A percentile compares a stretch with the other conserved stretches of the same genome.
Evolutionary conservation across 768 basidiomycete genomes (phyloP).

Genomic region (Boletus pseudopeckii): DNA sequence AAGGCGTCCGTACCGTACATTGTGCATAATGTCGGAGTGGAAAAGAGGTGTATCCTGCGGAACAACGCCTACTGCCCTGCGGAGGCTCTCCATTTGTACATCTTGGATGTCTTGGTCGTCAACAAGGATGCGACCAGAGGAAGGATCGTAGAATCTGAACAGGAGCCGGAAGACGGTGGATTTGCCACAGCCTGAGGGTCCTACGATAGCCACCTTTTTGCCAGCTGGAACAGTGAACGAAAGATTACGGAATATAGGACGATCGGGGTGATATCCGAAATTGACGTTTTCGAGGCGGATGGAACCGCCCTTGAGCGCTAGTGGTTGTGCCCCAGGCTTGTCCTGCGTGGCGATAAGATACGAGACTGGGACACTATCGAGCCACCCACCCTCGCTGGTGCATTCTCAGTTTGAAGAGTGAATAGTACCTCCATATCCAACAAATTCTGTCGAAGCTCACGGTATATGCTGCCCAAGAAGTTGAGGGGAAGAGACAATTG

Average conservation of each 20-base stretch:
- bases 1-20: constrained; percentile 88
- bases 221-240: constrained; percentile 93
- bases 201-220: constrained; percentile 95
- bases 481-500: constrained; percentile 95
- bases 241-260: constrained; percentile 86
- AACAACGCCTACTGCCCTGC: constrained; percentile 83
- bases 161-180: constrained; percentile 93
- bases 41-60: constrained; percentile 98
- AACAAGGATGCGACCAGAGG: constrained; percentile 73
- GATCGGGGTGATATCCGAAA: constrained; percentile 88
- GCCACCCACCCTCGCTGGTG: constrained; percentile 53
- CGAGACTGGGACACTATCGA: not conserved
- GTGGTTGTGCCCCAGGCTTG: constrained; percentile 59
- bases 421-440: constrained; percentile 97
- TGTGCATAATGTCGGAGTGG: constrained; percentile 93
- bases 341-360: constrained; percentile 47
- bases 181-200: constrained; percentile 96
- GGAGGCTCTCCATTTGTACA: constrained; percentile 67
- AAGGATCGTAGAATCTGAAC: constrained; percentile 91
- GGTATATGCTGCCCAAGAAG: constrained; percentile 95
- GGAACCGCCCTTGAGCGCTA: constrained; percentile 73
- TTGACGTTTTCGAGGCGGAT: constrained; percentile 91
- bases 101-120: constrained; percentile 85
- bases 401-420: constrained; percentile 81
- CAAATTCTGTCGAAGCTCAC: constrained; percentile 92